Evolutionary conservation across 192 early-diverging fungal genomes (phyloP).

Genomic region (Diversispora eburnea): DNA sequence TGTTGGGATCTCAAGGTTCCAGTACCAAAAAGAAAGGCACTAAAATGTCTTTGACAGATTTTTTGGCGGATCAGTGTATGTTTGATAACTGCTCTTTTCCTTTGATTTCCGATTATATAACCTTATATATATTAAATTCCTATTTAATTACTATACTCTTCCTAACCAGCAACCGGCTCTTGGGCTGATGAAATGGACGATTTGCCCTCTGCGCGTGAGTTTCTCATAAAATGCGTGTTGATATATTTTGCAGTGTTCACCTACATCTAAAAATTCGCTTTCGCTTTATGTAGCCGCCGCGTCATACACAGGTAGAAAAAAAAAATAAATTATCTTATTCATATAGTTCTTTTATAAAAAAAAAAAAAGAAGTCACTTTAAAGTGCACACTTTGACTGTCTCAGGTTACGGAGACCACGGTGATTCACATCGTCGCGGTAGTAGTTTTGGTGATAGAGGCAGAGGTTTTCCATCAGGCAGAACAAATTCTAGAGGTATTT

Average conservation of each 20-base stretch:
- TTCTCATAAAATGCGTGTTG: constrained; percentile 21
- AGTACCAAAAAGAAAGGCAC: constrained; percentile 73
- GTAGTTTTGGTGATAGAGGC: constrained; percentile 16
- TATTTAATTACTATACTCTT: not conserved
- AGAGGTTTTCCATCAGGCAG: not conserved
- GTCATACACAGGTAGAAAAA: constrained; percentile 9
- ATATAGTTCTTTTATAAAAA: not conserved
- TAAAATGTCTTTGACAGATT: constrained; percentile 85
- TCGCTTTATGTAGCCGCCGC: constrained; percentile 27
- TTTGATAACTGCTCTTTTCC: constrained; percentile 9
- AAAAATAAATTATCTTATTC: not conserved
- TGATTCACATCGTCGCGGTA: constrained; percentile 12
- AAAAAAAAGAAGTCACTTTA: not conserved
- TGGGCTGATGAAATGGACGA: constrained; percentile 94
- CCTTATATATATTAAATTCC: not conserved
- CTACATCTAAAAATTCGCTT: constrained; percentile 11
- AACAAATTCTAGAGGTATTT: constrained; percentile 19
- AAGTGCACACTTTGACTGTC: not conserved
- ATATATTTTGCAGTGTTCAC: constrained; percentile 18
- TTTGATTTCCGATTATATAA: not conserved
- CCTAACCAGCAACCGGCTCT: constrained; percentile 51
- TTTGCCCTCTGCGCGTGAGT: constrained; percentile 80
- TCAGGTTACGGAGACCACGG: constrained; percentile 26
- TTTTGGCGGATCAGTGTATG: constrained; percentile 68
- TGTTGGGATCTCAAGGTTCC: not conserved